Evolutionary conservation across 1,139 yeast genomes (phyloP).

Genomic region (Zygoascus hellenicus): DNA sequence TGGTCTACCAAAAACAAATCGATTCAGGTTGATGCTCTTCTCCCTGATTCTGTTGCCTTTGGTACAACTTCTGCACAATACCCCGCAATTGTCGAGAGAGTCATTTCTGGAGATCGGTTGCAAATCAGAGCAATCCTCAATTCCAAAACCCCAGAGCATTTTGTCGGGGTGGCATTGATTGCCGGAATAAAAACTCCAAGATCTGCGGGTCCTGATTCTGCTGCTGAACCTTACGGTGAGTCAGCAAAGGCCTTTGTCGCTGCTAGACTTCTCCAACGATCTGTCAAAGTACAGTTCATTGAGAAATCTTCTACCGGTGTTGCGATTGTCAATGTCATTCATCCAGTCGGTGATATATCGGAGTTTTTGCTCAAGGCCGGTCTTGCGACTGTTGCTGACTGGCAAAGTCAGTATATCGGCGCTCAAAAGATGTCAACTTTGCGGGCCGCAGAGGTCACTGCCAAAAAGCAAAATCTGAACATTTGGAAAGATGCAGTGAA

Average conservation of each 20-base stretch:
- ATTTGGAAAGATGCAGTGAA: slow-evolving; percentile 45
- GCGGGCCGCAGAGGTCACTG: slow-evolving; percentile 62
- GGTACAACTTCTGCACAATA: slow-evolving; percentile 35
- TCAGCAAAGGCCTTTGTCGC: slow-evolving; percentile 65
- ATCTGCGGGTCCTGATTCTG: slow-evolving; percentile 43
- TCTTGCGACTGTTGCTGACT: slow-evolving; percentile 68
- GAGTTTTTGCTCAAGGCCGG: slow-evolving; percentile 65
- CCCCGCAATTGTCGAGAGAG: slow-evolving; percentile 64
- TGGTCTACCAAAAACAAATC: slow-evolving; percentile 40
- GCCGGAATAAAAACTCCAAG: slow-evolving; percentile 76
- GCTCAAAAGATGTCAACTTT: slow-evolving; percentile 54
- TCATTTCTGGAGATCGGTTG: slow-evolving; percentile 71
- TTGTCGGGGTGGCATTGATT: slow-evolving; percentile 52
- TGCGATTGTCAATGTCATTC: slow-evolving; percentile 51
- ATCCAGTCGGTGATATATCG: slow-evolving; percentile 74
- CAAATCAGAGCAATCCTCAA: slow-evolving; percentile 49
- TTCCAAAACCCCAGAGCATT: slow-evolving; percentile 41
- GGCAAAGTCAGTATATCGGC: slow-evolving; percentile 77
- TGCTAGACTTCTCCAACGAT: slow-evolving; percentile 58
- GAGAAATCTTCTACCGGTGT: slow-evolving; percentile 54
- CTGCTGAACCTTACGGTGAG: slow-evolving; percentile 51
- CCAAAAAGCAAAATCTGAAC: slow-evolving; percentile 59
- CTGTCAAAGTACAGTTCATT: slow-evolving; percentile 51
- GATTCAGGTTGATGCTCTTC: slow-evolving; percentile 33
- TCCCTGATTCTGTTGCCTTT: slow-evolving; percentile 31